Evolutionary conservation across 1,139 yeast species (phyloP).

Genomic region (Schizosaccharomyces versatilis): DNA sequence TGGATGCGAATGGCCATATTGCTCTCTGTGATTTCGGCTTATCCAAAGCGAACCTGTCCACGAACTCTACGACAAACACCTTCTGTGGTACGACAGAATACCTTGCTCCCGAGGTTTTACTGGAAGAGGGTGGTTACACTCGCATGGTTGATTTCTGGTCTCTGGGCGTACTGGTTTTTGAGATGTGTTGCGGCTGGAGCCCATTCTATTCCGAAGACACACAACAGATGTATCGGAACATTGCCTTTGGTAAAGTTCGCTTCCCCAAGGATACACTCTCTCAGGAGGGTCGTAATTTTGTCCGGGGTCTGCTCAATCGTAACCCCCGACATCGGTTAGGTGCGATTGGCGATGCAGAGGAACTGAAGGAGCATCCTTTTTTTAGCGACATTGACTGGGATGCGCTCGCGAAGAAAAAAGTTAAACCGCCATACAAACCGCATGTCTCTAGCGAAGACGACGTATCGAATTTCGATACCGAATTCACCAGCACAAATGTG

Average conservation of each 20-base stretch:
- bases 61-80: slow-evolving; percentile 83
- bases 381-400: slow-evolving; percentile 84
- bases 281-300: slow-evolving; percentile 80
- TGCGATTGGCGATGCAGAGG: slow-evolving; percentile 75
- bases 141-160: slow-evolving; percentile 98
- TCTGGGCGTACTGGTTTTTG: slow-evolving; percentile 72
- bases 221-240: slow-evolving; percentile 94
- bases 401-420: slow-evolving; percentile 47
- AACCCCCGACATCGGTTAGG: slow-evolving; percentile 91
- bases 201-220: slow-evolving; percentile 94
- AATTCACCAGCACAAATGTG: slow-evolving; percentile 79
- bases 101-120: slow-evolving; percentile 76
- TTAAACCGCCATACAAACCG: slow-evolving; percentile 96
- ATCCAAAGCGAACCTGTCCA: slow-evolving; percentile 71
- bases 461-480: slow-evolving; percentile 91
- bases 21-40: slow-evolving; percentile 92
- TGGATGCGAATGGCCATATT: slow-evolving; percentile 92
- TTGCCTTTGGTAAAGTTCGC: slow-evolving; percentile 91
- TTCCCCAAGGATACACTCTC: slow-evolving; percentile 89
- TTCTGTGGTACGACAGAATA: slow-evolving; percentile 97
- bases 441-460: slow-evolving; percentile 77
- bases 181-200: slow-evolving; percentile 99
- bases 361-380: slow-evolving; percentile 73
- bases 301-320: slow-evolving; percentile 78
- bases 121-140: slow-evolving; percentile 89